Percentiles rank a stretch among this genome's conserved stretches.
phyloP scores from a whole-genome alignment of 441 rosid genomes.

The Arabidopsis lyrata region DNA sequence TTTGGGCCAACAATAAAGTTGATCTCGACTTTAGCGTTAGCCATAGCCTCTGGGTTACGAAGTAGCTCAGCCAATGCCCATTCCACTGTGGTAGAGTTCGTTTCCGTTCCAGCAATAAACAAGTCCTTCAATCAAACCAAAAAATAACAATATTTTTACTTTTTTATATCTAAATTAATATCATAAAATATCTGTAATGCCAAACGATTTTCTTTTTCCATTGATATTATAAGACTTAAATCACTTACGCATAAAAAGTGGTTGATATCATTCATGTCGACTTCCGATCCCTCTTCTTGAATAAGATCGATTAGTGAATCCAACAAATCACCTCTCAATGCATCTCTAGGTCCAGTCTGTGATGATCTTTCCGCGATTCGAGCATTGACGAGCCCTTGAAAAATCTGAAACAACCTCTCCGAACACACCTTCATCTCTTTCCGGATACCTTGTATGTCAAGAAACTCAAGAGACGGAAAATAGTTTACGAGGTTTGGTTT shows the following conservation, averaged over 20 bases:
- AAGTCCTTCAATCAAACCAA: constrained; percentile 40
- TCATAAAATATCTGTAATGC: no score
- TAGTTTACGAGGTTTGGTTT: constrained; percentile 51
- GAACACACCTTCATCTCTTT: constrained; percentile 36
- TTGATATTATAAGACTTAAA: background rate
- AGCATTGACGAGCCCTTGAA: constrained; percentile 47
- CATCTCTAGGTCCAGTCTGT: background rate
- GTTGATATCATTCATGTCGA: constrained; percentile 33
- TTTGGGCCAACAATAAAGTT: constrained; percentile 26
- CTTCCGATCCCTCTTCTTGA: constrained; percentile 26
- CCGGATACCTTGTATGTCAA: constrained; percentile 54
- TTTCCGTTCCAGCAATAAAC: constrained; percentile 51
- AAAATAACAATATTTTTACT: no score
- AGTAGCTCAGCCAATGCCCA: constrained; percentile 74
- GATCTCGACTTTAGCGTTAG: constrained; percentile 19
- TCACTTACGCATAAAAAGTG: constrained; percentile 46
- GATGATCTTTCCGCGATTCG: constrained; percentile 23
- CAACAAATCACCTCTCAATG: constrained; percentile 22
- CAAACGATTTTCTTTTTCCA: no score
- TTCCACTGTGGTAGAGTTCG: constrained; percentile 62
- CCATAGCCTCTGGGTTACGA: constrained; percentile 22
- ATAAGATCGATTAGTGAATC: constrained; percentile 45
- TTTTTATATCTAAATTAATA: no score
- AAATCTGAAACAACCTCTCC: constrained; percentile 43
- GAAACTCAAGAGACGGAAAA: constrained; percentile 48